phyloP scores from a whole-genome alignment of 495 filamentous ascomycete genomes.

The Penicillium lividum region DNA sequence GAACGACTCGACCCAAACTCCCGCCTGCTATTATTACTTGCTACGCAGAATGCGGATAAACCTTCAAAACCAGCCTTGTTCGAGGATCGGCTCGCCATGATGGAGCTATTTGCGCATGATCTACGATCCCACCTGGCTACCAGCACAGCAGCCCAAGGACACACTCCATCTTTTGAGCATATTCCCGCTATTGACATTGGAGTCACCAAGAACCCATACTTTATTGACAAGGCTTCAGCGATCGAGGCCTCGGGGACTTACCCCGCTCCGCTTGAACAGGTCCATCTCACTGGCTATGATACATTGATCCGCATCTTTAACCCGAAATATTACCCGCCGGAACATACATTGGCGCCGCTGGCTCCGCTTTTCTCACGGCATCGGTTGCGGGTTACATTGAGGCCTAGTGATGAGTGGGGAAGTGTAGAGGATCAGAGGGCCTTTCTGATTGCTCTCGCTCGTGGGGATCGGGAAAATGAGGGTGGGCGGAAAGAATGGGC shows the following conservation, averaged over 20 bases:
- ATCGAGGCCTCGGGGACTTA: conserved; percentile 60
- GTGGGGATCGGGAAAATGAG: conserved; percentile 52
- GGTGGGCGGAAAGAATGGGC: conserved; percentile 70
- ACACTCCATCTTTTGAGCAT: conserved; percentile 15
- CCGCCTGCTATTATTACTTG: conserved; percentile 77
- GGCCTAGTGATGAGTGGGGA: conserved; percentile 70
- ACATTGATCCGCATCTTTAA: conserved; percentile 82
- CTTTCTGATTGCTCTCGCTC: conserved; percentile 55
- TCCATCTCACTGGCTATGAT: conserved; percentile 86
- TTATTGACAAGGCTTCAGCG: conserved; percentile 76
- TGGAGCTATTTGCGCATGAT: conserved; percentile 76
- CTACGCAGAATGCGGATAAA: conserved; percentile 94
- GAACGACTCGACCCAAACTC: conserved; percentile 36
- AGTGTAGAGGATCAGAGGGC: conserved; percentile 55
- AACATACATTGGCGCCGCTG: conserved; percentile 56
- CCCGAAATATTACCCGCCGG: conserved; percentile 76
- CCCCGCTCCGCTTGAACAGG: conserved; percentile 52
- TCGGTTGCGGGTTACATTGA: conserved; percentile 68
- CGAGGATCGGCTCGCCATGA: conserved; percentile 80
- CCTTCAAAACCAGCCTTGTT: conserved; percentile 79
- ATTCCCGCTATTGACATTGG: conserved; percentile 68
- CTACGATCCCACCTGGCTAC: conserved; percentile 42
- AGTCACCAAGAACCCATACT: conserved; percentile 80
- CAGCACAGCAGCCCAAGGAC: neutral
- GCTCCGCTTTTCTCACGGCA: conserved; percentile 69